Evolutionary conservation across 148 eudicot species (phyloP), one percentile per base, ranked within the genome.

Genomic region (Rhododendron mucronatum): DNA sequence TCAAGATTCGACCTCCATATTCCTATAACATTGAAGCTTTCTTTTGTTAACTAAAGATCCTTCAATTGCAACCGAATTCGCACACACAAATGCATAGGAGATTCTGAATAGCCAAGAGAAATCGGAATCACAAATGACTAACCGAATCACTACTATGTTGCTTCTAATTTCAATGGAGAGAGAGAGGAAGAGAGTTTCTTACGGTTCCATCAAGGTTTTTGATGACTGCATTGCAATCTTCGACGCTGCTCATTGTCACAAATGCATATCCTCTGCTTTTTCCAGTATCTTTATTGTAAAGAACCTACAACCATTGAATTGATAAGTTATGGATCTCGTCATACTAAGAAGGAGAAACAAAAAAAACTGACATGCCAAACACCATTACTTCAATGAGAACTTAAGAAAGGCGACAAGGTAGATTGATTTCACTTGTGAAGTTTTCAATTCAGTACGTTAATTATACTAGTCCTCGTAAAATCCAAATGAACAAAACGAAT

Each of bases 251-350:
- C 99, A 96, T 96, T 14, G 99, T 96, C 80, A 96, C 99, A 89
- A 95, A 96, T n/a, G 97, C 99, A 89, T 93, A 96, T 88, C 99
- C 99, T 91, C 99, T 92, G 91, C 98, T 95, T 82, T 74, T 96
- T 77, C 99, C 99, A 0, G 94, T 95, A 11, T 90, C 87, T 86
- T 94, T 88, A 73, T 96, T 82, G 63, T 96, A 95, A 3, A 96
- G 94, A 85, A 96, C 99, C 99, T 96, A 90, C 47, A 91, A 69
- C 28, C 41, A 77, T 75, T 75, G 65, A 76, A 55, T 20, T 50
- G 23, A 75, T 23, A 14, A 71, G 41, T 48, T 45, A 85, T 0
- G 77, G 28, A 80, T 10, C 78, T 30, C 45, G 10, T 50, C 26
- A 61, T 11, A 20, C 80, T 3, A 18, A 3, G n/a, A 30, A 77